A percentile compares a stretch with the other conserved stretches of the same genome.
phyloP scores from a whole-genome alignment of 2,329 filamentous ascomycete species.

The Penicillium sp. region DNA sequence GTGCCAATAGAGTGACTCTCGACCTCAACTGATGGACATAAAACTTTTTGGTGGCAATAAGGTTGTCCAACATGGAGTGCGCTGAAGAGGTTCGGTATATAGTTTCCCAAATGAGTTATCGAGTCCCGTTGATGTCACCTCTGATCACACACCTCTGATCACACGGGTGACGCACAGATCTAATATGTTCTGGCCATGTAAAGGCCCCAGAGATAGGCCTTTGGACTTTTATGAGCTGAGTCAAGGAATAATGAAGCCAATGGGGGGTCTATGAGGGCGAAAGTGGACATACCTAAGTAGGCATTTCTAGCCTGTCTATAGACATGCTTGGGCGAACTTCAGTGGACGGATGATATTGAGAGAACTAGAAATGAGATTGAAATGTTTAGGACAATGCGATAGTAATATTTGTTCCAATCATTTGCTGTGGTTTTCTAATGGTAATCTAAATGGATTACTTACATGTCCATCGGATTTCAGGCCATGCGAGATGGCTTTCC shows the following conservation, averaged over 20 bases:
- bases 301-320: not conserved
- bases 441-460: too few species aligned
- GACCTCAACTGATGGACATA: not conserved
- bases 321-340: not conserved
- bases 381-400: not conserved
- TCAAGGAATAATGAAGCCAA: too few species aligned
- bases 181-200: not conserved
- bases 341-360: not conserved
- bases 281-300: not conserved
- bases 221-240: too few species aligned
- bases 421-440: not conserved
- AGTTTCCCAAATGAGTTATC: conserved; percentile 34
- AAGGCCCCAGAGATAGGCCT: not conserved
- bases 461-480: too few species aligned
- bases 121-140: conserved; percentile 21
- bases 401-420: not conserved
- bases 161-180: not conserved
- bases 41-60: not conserved
- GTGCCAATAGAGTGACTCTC: too few species aligned
- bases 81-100: conserved; percentile 20
- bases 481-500: too few species aligned
- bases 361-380: not conserved
- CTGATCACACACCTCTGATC: not conserved
- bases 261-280: not conserved
- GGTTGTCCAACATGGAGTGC: conserved; percentile 7